These are phyloP conservation scores for Gastrolobium bilobum DNA, from an alignment of 306 rosid genomes.

Conservation along the genomic window DNA sequence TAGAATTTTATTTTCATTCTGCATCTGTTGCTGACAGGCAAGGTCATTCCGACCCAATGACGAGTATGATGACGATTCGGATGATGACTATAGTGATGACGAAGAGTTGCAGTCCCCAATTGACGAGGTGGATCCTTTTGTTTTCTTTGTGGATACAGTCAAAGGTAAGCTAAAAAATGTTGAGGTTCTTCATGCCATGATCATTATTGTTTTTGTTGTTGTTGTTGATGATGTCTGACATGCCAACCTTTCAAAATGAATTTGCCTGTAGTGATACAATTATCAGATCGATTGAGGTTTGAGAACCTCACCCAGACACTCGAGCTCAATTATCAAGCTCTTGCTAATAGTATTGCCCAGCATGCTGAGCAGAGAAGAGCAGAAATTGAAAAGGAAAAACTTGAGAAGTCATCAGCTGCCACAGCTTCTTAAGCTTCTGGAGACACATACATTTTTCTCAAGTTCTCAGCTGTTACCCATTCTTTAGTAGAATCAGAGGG, in stretches of 20 bases:
- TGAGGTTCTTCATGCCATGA: background rate
- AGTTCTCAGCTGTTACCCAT: conserved; percentile 54
- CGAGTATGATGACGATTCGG: conserved; percentile 75
- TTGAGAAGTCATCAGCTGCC: conserved; percentile 80
- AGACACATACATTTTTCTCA: conserved; percentile 46
- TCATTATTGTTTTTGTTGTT: background rate
- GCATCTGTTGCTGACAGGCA: conserved; percentile 58
- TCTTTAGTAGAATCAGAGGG: conserved; percentile 58
- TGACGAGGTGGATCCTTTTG: conserved; percentile 96
- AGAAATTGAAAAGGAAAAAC: conserved; percentile 85
- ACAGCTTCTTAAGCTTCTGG: conserved; percentile 59
- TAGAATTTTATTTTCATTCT: conserved; percentile 25
- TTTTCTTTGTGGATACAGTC: conserved; percentile 85
- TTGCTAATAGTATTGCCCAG: conserved; percentile 88
- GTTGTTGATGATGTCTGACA: conserved; percentile 5
- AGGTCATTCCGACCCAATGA: conserved; percentile 83
- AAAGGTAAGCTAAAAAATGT: conserved; percentile 63
- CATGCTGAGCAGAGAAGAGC: conserved; percentile 92
- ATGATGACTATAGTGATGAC: conserved; percentile 91
- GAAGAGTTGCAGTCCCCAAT: conserved; percentile 98
- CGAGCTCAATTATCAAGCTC: conserved; percentile 89
- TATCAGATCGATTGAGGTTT: conserved; percentile 76
- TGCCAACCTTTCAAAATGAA: background rate
- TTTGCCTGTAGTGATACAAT: conserved; percentile 68
- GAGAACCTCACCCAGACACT: conserved; percentile 85